Percentiles rank a stretch among this genome's conserved stretches.
These are phyloP conservation scores for Thalassiosira mediterranea DNA, from an alignment of 352 stramenopile genomes.

Conservation along the genomic window DNA sequence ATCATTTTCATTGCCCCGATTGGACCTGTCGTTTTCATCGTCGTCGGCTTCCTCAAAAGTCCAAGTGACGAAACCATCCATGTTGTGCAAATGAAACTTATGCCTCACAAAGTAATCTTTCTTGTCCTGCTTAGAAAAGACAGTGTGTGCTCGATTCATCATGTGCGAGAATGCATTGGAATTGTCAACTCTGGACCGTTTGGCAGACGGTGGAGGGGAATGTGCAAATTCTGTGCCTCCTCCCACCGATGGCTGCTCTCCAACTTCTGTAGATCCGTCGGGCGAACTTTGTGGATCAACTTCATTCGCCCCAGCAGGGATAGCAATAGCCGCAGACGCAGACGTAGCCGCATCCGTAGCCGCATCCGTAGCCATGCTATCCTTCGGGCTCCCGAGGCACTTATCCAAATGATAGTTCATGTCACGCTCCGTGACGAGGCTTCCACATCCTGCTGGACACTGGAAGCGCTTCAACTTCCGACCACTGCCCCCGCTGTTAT, in stretches of 20 bases:
- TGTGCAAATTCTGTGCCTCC: too few relatives aligned
- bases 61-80: constrained; percentile 38
- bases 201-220: background rate
- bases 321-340: too few relatives aligned
- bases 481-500: background rate
- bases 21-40: too few relatives aligned
- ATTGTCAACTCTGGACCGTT: background rate
- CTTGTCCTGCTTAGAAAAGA: constrained; percentile 35
- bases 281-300: too few relatives aligned
- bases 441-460: constrained; percentile 65
- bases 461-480: constrained; percentile 31
- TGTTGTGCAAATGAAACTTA: constrained; percentile 51
- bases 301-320: too few relatives aligned
- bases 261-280: too few relatives aligned
- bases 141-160: constrained; percentile 58
- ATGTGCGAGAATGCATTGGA: constrained; percentile 69
- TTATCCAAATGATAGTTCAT: constrained; percentile 74
- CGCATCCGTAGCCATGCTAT: too few relatives aligned
- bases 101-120: constrained; percentile 18
- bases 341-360: background rate
- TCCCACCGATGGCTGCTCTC: too few relatives aligned
- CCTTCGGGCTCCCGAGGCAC: constrained; percentile 45
- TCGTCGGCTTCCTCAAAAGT: constrained; percentile 13
- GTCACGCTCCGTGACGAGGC: constrained; percentile 44
- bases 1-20: too few relatives aligned